A percentile compares a stretch with the other conserved stretches of the same genome.
Conservation (phyloP, 768 basidiomycete genomes). For the Pulveroboletus sp. region DNA sequence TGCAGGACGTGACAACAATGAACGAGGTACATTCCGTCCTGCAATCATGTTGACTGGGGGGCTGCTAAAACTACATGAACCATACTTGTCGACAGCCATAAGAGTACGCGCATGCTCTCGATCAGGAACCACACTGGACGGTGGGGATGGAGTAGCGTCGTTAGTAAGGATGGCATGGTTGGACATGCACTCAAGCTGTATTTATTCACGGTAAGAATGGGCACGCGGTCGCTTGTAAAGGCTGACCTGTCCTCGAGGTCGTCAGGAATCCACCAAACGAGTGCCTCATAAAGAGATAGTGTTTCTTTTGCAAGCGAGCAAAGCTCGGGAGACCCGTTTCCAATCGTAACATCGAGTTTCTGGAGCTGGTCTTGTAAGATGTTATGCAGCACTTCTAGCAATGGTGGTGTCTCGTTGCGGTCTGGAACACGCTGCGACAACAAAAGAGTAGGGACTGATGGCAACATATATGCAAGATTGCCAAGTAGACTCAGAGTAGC, state of each 20-base stretch:
- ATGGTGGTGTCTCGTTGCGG: slow-evolving; percentile 24
- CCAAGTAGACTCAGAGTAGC: slow-evolving; percentile 52
- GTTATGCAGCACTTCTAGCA: slow-evolving; percentile 39
- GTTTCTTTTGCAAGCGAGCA: slow-evolving; percentile 37
- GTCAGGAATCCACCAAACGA: slow-evolving; percentile 46
- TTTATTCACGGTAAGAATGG: background rate
- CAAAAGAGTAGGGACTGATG: slow-evolving; percentile 40
- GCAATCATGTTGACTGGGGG: slow-evolving; percentile 12
- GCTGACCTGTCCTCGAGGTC: slow-evolving; percentile 37
- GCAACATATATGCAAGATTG: slow-evolving; percentile 43
- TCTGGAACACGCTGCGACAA: slow-evolving; percentile 28
- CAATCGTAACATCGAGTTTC: slow-evolving; percentile 28
- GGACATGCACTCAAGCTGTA: slow-evolving; percentile 38
- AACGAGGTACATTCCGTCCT: slow-evolving; percentile 42
- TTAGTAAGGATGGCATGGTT: slow-evolving; percentile 38
- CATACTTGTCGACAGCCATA: slow-evolving; percentile 47
- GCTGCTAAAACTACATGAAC: slow-evolving; percentile 1
- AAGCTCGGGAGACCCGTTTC: slow-evolving; percentile 21
- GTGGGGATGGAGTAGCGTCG: slow-evolving; percentile 43
- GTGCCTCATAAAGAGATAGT: slow-evolving; percentile 47
- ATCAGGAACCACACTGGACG: slow-evolving; percentile 52
- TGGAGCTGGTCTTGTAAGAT: slow-evolving; percentile 40
- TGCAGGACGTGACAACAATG: slow-evolving; percentile 39
- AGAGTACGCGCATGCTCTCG: slow-evolving; percentile 45
- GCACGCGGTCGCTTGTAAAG: background rate